Percentiles rank a stretch among this genome's conserved stretches.
Conservation (phyloP, 1,284 basidiomycete genomes). For the Ceratobasidium sp. region DNA sequence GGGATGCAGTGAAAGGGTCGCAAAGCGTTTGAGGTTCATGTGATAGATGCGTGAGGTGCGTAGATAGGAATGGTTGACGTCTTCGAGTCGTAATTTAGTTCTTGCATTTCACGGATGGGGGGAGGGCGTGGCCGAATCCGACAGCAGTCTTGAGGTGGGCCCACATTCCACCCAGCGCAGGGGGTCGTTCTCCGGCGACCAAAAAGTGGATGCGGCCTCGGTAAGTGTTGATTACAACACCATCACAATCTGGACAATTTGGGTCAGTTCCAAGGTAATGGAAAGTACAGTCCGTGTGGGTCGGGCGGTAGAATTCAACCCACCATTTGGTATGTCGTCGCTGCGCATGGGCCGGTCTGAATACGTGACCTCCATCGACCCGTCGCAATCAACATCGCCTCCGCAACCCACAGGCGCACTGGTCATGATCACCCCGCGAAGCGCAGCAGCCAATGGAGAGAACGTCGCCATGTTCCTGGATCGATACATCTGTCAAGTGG, state of each 20-base stretch:
- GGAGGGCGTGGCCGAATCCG: conserved; percentile 37
- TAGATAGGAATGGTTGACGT: neutral
- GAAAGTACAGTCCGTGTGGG: neutral
- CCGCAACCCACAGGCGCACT: conserved; percentile 38
- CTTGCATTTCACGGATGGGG: conserved; percentile 38
- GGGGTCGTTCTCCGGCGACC: conserved; percentile 36
- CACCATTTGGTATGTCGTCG: conserved; percentile 42
- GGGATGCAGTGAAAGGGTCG: conserved; percentile 9
- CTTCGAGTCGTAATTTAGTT: conserved; percentile 16
- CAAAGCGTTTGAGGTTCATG: conserved; percentile 1
- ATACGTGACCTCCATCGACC: conserved; percentile 39
- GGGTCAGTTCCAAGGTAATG: no score
- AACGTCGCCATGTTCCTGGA: conserved; percentile 38
- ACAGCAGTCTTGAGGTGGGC: conserved; percentile 42
- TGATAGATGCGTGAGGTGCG: conserved; percentile 8
- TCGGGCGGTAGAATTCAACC: neutral
- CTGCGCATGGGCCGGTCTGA: conserved; percentile 33
- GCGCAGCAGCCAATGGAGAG: conserved; percentile 19
- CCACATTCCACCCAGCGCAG: conserved; percentile 34
- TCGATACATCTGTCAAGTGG: conserved; percentile 33
- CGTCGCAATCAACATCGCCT: conserved; percentile 40
- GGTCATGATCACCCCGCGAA: conserved; percentile 37
- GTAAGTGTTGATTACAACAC: conserved; percentile 26
- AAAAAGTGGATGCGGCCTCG: conserved; percentile 39
- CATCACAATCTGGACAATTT: conserved; percentile 37